These are phyloP conservation scores for Beauveria caledonica DNA, from an alignment of 2,329 filamentous ascomycete species.

Conservation along the genomic window DNA sequence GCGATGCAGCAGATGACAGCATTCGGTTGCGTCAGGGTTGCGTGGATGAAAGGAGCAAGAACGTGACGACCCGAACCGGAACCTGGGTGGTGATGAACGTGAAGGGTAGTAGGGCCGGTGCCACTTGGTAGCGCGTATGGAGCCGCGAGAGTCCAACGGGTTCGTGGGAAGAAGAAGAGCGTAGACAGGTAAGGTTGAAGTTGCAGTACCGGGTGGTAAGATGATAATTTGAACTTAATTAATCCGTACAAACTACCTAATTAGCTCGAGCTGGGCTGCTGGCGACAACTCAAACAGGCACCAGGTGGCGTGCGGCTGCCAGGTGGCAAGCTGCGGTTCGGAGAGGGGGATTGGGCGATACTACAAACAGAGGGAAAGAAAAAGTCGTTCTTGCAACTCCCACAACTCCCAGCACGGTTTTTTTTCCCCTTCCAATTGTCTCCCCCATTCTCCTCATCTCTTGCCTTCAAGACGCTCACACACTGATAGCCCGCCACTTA, in stretches of 20 bases:
- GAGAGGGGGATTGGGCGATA: not conserved
- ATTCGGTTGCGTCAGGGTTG: conserved; percentile 5
- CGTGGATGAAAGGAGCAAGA: conserved; percentile 7
- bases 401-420: no score
- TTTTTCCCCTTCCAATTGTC: not conserved
- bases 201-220: not conserved
- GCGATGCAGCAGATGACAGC: not conserved
- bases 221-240: not conserved
- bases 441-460: not conserved
- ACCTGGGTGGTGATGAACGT: not conserved
- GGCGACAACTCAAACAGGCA: not conserved
- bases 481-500: not conserved
- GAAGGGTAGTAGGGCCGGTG: not conserved
- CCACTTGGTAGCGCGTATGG: not conserved
- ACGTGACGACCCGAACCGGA: not conserved
- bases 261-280: not conserved
- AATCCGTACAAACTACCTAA: no score
- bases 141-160: not conserved
- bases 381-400: not conserved
- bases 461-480: not conserved
- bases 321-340: not conserved
- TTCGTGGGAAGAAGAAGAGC: not conserved
- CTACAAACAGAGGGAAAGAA: not conserved
- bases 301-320: conserved; percentile 1
- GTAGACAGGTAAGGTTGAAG: not conserved